Evolutionary conservation across 495 filamentous ascomycete genomes (phyloP).

Genomic region (Mytilinidion resinicola): DNA sequence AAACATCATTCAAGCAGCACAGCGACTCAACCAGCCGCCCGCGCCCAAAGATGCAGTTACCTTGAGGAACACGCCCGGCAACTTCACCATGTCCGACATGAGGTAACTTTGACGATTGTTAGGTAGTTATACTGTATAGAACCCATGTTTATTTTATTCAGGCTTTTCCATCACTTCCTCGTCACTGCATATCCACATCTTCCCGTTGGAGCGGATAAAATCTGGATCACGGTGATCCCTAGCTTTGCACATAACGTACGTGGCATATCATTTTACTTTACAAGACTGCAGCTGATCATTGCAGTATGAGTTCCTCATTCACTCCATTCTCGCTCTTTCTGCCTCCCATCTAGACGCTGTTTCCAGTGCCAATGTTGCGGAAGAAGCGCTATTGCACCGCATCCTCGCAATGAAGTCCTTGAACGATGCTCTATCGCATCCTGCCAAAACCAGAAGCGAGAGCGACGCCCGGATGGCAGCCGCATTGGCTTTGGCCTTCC

Average conservation of each 20-base stretch:
- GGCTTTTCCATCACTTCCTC: constrained; percentile 59
- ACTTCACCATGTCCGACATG: constrained; percentile 45
- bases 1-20: constrained; percentile 26
- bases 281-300: constrained; percentile 2
- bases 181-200: constrained; percentile 52
- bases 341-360: constrained; percentile 29
- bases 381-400: constrained; percentile 27
- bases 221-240: constrained; percentile 55
- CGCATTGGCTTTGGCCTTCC: constrained; percentile 54
- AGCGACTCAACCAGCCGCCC: constrained; percentile 3
- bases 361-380: constrained; percentile 17
- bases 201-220: constrained; percentile 49
- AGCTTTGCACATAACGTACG: constrained; percentile 50
- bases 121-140: no score
- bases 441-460: constrained; percentile 18
- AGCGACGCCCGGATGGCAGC: constrained; percentile 44
- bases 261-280: neutral
- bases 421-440: constrained; percentile 28
- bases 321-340: constrained; percentile 27
- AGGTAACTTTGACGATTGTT: neutral
- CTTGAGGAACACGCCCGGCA: constrained; percentile 21
- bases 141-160: constrained; percentile 7
- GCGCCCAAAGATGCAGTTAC: constrained; percentile 20
- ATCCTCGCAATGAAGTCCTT: constrained; percentile 23
- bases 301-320: constrained; percentile 32